Evolutionary conservation across 108 stramenopile species (phyloP), one percentile per base, ranked within the genome.

Genomic region (Seminavis robusta): DNA sequence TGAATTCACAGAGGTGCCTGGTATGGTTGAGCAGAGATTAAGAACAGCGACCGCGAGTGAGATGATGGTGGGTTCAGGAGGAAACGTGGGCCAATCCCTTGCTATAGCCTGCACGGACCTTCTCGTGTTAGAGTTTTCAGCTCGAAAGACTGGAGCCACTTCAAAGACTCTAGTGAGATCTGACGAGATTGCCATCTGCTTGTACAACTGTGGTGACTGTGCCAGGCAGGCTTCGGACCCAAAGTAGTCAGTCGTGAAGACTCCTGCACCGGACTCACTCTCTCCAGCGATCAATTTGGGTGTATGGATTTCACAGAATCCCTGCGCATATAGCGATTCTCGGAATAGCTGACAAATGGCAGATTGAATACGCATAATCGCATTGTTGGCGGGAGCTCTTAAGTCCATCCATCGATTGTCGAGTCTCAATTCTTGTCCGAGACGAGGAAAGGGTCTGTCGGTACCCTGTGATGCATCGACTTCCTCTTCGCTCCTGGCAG

Each of bases 201-300:
- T 98, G 86, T 97, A 98, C 20, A 98, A 70, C 64, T 98, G 97
- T 1, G 97, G 97, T 4, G 94, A 95, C 70, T 98, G 97, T 7
- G 97, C 97, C 49, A 98, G 80, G 76, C 97, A 98, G 0, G 96
- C 97, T 3, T 80, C 84, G 39, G 74, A 70, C 24, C 95, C 97
- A 53, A 98, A 98, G 63, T 98, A 98, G 61, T 98, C 95, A 7
- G 97, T 98, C 6, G 82, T 94, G 55, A 98, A 98, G 15, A 98
- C 97, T 19, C 94, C 97, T 10, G 95, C 91, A 13, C 97, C 97
- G 59, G 87, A 87, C 63, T 98, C 97, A 59, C 83, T 86, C 70
- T 98, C 95, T 45, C 97, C 97, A 1, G 89, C 89, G 61, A 98
- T 94, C 29, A 98, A 57, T 69, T 98, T 98, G 36, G 97, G 97